A percentile compares a stretch with the other conserved stretches of the same genome.
These are phyloP conservation scores for Hymenoscyphus repandus DNA, from an alignment of 2,329 filamentous ascomycete species.

Conservation along the genomic window DNA sequence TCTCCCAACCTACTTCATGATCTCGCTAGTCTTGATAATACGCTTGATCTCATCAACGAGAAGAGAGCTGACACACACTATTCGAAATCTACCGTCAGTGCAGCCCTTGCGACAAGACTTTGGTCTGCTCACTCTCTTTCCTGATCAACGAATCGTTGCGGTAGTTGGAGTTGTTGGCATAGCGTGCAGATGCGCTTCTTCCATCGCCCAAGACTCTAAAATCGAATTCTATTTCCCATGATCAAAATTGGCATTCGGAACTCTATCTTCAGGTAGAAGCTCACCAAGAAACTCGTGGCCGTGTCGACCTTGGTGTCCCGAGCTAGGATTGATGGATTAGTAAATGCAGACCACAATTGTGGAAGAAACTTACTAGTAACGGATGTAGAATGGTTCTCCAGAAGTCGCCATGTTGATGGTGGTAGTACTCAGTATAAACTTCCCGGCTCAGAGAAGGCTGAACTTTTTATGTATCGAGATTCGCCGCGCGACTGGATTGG, in stretches of 20 bases:
- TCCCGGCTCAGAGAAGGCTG: slow-evolving; percentile 17
- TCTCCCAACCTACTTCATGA: slow-evolving; percentile 75
- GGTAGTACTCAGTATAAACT: background rate
- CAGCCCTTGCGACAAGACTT: background rate
- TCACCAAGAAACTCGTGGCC: slow-evolving; percentile 95
- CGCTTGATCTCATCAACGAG: slow-evolving; percentile 93
- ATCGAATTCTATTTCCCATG: slow-evolving; percentile 71
- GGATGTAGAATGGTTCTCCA: slow-evolving; percentile 82
- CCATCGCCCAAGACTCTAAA: slow-evolving; percentile 90
- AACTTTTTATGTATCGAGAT: slow-evolving; percentile 5
- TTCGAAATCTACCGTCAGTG: slow-evolving; percentile 12
- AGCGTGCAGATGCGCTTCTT: slow-evolving; percentile 86
- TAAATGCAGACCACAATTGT: background rate
- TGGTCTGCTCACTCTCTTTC: slow-evolving; percentile 80
- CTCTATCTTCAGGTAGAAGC: slow-evolving; percentile 14
- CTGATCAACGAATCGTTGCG: slow-evolving; percentile 96
- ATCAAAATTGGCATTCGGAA: slow-evolving; percentile 12
- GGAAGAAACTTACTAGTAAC: slow-evolving; percentile 76
- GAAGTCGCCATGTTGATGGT: slow-evolving; percentile 30
- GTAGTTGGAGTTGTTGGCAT: slow-evolving; percentile 99
- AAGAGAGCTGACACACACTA: slow-evolving; percentile 92
- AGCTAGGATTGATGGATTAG: slow-evolving; percentile 51
- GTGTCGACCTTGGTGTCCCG: slow-evolving; percentile 93
- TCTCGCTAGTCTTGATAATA: slow-evolving; percentile 95
- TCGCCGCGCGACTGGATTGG: slow-evolving; percentile 1